phyloP scores from a whole-genome alignment of 352 stramenopile genomes.

The Phytophthora ohioensis region DNA sequence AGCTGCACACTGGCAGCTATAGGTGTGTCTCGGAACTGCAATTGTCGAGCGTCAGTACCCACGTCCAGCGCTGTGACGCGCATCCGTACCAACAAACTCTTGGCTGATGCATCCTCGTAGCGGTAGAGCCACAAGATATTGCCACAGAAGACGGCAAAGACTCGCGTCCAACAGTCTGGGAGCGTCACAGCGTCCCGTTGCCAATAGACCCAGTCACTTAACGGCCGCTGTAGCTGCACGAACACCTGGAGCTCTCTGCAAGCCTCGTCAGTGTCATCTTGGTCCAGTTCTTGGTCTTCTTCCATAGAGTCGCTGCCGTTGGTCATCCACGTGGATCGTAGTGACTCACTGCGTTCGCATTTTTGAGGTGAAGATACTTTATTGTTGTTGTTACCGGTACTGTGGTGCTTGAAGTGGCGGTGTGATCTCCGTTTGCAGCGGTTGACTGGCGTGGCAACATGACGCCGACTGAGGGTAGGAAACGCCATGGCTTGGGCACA shows the following conservation, averaged over 20 bases:
- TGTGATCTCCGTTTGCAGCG: slow-evolving; percentile 24
- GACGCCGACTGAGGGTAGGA: slow-evolving; percentile 14
- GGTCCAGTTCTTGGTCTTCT: slow-evolving; percentile 25
- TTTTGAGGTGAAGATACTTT: slow-evolving; percentile 25
- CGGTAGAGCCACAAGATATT: slow-evolving; percentile 50
- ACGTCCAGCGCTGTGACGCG: slow-evolving; percentile 31
- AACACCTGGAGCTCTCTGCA: slow-evolving; percentile 24
- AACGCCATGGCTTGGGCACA: slow-evolving; percentile 20
- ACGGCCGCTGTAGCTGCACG: slow-evolving; percentile 22
- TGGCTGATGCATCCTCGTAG: slow-evolving; percentile 50
- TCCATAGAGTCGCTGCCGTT: slow-evolving; percentile 36
- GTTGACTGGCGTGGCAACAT: slow-evolving; percentile 11
- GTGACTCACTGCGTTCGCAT: slow-evolving; percentile 37
- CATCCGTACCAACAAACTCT: slow-evolving; percentile 42
- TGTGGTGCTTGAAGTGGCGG: neutral
- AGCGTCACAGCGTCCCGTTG: slow-evolving; percentile 44
- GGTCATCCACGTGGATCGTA: slow-evolving; percentile 52
- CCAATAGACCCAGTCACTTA: slow-evolving; percentile 60
- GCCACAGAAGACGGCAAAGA: slow-evolving; percentile 55
- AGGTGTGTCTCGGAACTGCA: slow-evolving; percentile 31
- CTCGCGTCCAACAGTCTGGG: slow-evolving; percentile 54
- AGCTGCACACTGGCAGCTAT: slow-evolving; percentile 28
- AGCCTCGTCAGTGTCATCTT: slow-evolving; percentile 8
- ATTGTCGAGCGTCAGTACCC: slow-evolving; percentile 21
- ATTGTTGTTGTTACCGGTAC: neutral